These are phyloP conservation scores for Petunia hybrid DNA, from an alignment of 305 asterid genomes.

Conservation along the genomic window DNA sequence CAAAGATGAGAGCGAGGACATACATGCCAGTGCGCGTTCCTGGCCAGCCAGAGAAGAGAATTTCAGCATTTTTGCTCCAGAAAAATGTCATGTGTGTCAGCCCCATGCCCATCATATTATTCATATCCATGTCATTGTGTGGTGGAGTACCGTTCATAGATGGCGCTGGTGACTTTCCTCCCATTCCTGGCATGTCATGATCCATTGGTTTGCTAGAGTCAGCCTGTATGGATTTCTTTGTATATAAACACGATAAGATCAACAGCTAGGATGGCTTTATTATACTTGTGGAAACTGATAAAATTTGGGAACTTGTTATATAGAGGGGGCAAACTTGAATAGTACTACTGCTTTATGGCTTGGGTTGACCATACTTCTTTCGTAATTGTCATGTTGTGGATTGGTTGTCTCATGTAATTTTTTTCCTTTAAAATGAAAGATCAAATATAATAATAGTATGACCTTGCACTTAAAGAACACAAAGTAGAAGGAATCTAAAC, in stretches of 20 bases:
- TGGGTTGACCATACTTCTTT: constrained; percentile 22
- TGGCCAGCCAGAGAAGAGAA: constrained; percentile 77
- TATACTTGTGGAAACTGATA: not conserved
- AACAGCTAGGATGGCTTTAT: not conserved
- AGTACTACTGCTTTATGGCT: constrained; percentile 17
- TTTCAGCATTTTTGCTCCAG: constrained; percentile 77
- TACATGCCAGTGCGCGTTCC: constrained; percentile 76
- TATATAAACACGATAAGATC: not conserved
- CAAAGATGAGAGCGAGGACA: constrained; percentile 50
- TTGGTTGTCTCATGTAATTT: not conserved
- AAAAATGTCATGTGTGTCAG: constrained; percentile 80
- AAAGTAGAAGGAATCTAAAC: not conserved
- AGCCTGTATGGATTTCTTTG: too few relatives aligned
- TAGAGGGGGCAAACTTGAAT: not conserved
- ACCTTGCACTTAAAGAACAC: not conserved
- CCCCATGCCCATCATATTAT: constrained; percentile 52
- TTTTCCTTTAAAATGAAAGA: too few relatives aligned
- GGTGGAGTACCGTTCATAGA: not conserved
- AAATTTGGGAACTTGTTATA: not conserved
- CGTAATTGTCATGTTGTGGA: not conserved
- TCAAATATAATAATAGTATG: not conserved
- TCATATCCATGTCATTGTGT: not conserved
- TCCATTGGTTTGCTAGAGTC: constrained; percentile 1
- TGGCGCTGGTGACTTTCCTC: constrained; percentile 30
- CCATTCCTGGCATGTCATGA: constrained; percentile 31